Evolutionary conservation across 768 basidiomycete genomes (phyloP).

Genomic region (Polyporus arcularius): DNA sequence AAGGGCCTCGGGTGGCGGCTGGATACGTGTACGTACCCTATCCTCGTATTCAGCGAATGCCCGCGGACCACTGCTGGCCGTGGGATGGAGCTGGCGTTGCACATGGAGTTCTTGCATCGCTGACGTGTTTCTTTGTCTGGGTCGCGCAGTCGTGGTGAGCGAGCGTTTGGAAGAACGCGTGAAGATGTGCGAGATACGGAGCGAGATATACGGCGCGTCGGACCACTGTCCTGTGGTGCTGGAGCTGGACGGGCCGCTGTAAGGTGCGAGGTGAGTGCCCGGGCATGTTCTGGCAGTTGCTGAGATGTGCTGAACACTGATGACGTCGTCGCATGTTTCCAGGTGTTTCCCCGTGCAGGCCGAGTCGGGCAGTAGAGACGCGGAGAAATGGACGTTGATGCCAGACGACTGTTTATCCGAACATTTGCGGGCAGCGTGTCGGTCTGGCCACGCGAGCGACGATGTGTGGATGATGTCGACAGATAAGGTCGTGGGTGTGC

Average conservation of each 20-base stretch:
- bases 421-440: neutral
- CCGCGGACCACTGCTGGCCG: neutral
- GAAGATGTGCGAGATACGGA: slow-evolving; percentile 83
- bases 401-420: too few species aligned
- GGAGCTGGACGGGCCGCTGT: slow-evolving; percentile 60
- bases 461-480: slow-evolving; percentile 12
- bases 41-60: neutral
- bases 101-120: neutral
- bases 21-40: slow-evolving; percentile 66
- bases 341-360: neutral
- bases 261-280: slow-evolving; percentile 1
- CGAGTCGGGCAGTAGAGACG: neutral
- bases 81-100: too few species aligned
- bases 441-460: neutral
- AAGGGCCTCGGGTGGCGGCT: slow-evolving; percentile 89
- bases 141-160: slow-evolving; percentile 65
- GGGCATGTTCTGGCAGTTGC: neutral
- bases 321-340: neutral
- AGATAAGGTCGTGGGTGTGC: slow-evolving; percentile 11
- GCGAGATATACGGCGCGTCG: slow-evolving; percentile 84
- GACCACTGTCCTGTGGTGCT: slow-evolving; percentile 83
- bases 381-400: neutral
- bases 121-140: neutral
- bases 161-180: slow-evolving; percentile 64
- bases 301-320: neutral